A percentile compares a stretch with the other conserved stretches of the same genome.
Conservation (phyloP, 305 asterid species). For the Fraxinus ornus region DNA sequence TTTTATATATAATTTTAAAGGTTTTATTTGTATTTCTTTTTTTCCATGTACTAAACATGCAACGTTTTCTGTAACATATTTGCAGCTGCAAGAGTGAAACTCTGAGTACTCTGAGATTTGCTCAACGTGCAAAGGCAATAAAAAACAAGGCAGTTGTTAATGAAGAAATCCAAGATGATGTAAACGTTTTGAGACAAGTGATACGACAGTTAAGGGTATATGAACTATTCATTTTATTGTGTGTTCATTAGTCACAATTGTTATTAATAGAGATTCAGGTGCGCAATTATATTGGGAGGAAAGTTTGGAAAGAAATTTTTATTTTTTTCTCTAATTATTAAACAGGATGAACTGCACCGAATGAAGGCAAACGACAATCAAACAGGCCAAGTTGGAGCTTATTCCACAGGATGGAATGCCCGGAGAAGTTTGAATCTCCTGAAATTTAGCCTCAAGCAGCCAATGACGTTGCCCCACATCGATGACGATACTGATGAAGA, state of each 20-base stretch:
- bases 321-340: constrained; percentile 5
- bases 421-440: constrained; percentile 89
- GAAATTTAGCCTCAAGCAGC: constrained; percentile 87
- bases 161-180: constrained; percentile 97
- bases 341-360: constrained; percentile 72
- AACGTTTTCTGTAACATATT: constrained; percentile 13
- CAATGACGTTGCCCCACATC: constrained; percentile 62
- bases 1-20: constrained; percentile 8
- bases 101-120: constrained; percentile 90
- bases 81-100: constrained; percentile 93
- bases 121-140: constrained; percentile 98
- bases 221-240: background rate
- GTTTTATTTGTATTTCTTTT: background rate
- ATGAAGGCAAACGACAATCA: constrained; percentile 68
- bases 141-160: constrained; percentile 88
- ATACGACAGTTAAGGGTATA: constrained; percentile 76
- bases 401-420: constrained; percentile 84
- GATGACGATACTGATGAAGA: constrained; percentile 92
- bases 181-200: constrained; percentile 75
- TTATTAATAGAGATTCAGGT: background rate
- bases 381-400: constrained; percentile 55
- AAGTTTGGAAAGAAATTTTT: background rate
- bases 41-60: background rate
- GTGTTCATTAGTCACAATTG: background rate
- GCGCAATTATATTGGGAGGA: background rate